These are phyloP conservation scores for Linnemannia hyalina DNA, from an alignment of 192 early-diverging fungal species.

Conservation along the genomic window DNA sequence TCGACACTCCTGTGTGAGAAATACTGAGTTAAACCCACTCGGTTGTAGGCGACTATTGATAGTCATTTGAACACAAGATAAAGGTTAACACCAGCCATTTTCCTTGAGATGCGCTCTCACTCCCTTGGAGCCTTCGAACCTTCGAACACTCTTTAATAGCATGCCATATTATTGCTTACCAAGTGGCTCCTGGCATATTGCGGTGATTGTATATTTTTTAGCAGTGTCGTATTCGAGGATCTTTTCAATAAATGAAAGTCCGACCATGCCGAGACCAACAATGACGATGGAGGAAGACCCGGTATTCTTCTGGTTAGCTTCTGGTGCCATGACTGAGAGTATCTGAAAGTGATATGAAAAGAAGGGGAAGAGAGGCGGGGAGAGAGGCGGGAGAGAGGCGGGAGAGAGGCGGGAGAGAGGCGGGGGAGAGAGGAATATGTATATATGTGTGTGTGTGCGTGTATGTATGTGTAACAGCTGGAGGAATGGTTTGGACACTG, in stretches of 20 bases:
- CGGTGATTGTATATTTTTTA: conserved; percentile 59
- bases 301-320: background rate
- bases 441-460: background rate
- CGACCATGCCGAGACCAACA: conserved; percentile 81
- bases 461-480: background rate
- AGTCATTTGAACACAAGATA: background rate
- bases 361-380: background rate
- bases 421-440: background rate
- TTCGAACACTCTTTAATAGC: background rate
- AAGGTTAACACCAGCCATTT: background rate
- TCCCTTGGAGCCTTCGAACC: background rate
- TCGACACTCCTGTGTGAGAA: conserved; percentile 65
- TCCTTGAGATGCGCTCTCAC: background rate
- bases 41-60: conserved; percentile 69
- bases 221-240: conserved; percentile 66
- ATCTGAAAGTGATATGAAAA: background rate
- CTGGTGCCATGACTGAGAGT: conserved; percentile 12
- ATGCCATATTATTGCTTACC: conserved; percentile 23
- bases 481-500: background rate
- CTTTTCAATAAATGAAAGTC: conserved; percentile 73
- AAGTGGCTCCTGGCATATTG: conserved; percentile 70
- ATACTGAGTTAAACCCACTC: conserved; percentile 75
- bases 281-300: conserved; percentile 58
- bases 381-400: too few species aligned
- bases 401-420: background rate